A percentile compares a stretch with the other conserved stretches of the same genome.
Evolutionary conservation across 2,329 filamentous ascomycete species (phyloP).

Genomic region (Claviceps sp.): DNA sequence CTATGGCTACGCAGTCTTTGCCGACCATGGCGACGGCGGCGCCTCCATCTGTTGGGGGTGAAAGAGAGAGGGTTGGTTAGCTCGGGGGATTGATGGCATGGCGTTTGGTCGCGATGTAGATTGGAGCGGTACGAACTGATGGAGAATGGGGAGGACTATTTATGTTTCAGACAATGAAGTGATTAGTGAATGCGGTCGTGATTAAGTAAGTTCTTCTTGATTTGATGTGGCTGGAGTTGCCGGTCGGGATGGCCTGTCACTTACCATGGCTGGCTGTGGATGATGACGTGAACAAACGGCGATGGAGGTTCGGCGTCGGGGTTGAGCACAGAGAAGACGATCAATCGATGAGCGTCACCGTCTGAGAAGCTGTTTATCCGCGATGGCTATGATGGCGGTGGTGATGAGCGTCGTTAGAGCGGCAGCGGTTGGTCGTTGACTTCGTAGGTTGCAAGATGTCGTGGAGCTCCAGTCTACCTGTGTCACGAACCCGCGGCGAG

Average conservation of each 20-base stretch:
- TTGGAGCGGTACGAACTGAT: conserved; percentile 55
- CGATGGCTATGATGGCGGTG: background rate
- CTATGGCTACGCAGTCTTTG: conserved; percentile 99
- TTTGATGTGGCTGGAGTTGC: background rate
- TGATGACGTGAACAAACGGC: background rate
- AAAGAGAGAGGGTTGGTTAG: background rate
- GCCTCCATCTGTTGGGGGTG: conserved; percentile 51
- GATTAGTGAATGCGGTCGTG: conserved; percentile 13
- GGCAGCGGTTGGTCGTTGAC: conserved; percentile 2
- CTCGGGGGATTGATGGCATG: background rate
- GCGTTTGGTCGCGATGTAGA: background rate
- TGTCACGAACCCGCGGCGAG: background rate
- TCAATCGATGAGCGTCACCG: background rate
- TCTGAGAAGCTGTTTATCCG: background rate
- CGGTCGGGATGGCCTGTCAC: background rate
- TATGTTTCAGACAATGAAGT: conserved; percentile 21
- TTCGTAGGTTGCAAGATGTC: background rate
- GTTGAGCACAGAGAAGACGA: background rate
- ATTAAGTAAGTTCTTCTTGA: background rate
- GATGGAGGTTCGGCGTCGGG: background rate
- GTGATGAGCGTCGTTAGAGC: conserved; percentile 1
- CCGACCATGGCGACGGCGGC: conserved; percentile 98
- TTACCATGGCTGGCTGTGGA: conserved; percentile 2
- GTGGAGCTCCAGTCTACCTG: background rate
- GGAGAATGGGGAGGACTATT: conserved; percentile 78